Evolutionary conservation across 108 stramenopile species (phyloP).

Genomic region (Chaetoceros muelleri): DNA sequence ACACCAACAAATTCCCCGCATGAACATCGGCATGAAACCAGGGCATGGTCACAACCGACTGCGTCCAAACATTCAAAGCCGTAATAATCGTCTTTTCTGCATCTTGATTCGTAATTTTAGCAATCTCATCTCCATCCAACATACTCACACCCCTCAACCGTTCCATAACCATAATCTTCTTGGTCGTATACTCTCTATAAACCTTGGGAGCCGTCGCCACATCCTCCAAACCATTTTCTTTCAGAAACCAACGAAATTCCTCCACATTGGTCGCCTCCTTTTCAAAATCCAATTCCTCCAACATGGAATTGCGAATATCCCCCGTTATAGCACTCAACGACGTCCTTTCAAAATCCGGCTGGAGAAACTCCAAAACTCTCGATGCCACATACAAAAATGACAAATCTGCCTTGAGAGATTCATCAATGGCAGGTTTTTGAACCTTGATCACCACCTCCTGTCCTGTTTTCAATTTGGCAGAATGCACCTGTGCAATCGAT

Average conservation of each 20-base stretch:
- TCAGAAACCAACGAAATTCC: conserved; percentile 81
- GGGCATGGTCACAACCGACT: conserved; percentile 77
- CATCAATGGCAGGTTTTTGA: conserved; percentile 88
- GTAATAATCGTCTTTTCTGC: conserved; percentile 80
- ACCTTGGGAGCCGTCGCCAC: conserved; percentile 68
- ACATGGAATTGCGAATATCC: conserved; percentile 81
- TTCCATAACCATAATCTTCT: conserved; percentile 89
- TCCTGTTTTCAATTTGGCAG: conserved; percentile 72
- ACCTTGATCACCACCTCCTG: conserved; percentile 95
- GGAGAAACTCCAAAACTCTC: conserved; percentile 75
- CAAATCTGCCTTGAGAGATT: conserved; percentile 84
- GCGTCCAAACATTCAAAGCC: conserved; percentile 92
- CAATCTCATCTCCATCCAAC: conserved; percentile 76
- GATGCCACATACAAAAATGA: conserved; percentile 87
- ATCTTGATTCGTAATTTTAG: conserved; percentile 43
- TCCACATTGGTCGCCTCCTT: conserved; percentile 86
- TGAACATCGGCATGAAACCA: conserved; percentile 98
- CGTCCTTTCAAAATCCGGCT: conserved; percentile 86
- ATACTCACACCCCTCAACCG: conserved; percentile 75
- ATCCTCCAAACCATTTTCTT: conserved; percentile 40
- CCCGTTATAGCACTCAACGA: conserved; percentile 73
- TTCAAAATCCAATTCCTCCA: conserved; percentile 90
- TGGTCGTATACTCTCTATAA: conserved; percentile 49
- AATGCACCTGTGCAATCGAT: conserved; percentile 90
- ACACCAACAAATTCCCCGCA: conserved; percentile 71